A percentile compares a stretch with the other conserved stretches of the same genome.
phyloP scores from a whole-genome alignment of 2,329 filamentous ascomycete genomes.

The Hymenoscyphus fructigenus region DNA sequence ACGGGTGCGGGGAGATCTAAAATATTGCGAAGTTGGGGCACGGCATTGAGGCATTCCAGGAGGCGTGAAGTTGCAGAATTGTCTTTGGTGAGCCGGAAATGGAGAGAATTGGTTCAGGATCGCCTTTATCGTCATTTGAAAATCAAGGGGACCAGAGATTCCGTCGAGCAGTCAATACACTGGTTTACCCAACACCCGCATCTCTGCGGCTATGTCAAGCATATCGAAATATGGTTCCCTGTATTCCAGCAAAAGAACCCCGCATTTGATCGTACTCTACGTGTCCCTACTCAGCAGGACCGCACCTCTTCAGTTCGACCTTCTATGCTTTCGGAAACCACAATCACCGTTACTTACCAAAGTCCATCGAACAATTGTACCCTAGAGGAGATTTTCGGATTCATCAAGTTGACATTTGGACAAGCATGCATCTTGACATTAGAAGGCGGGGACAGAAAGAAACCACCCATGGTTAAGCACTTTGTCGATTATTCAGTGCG shows the following conservation, averaged over 20 bases:
- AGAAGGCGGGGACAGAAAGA: slow-evolving; percentile 75
- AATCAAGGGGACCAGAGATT: slow-evolving; percentile 67
- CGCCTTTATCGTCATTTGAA: slow-evolving; percentile 75
- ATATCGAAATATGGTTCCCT: slow-evolving; percentile 76
- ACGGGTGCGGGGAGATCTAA: slow-evolving; percentile 51
- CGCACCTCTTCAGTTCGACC: slow-evolving; percentile 27
- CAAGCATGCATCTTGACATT: slow-evolving; percentile 66
- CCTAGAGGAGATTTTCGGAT: slow-evolving; percentile 66
- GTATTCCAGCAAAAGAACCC: slow-evolving; percentile 53
- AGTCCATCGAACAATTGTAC: slow-evolving; percentile 66
- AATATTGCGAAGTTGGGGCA: slow-evolving; percentile 60
- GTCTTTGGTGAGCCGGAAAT: slow-evolving; percentile 60
- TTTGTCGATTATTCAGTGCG: slow-evolving; percentile 38
- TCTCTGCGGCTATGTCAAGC: slow-evolving; percentile 63
- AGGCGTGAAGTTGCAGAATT: slow-evolving; percentile 66
- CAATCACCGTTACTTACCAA: slow-evolving; percentile 58
- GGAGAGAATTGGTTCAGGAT: slow-evolving; percentile 68
- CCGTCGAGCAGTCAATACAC: slow-evolving; percentile 55
- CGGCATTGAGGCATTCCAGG: slow-evolving; percentile 64
- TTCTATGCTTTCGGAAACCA: slow-evolving; percentile 38
- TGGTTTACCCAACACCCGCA: slow-evolving; percentile 62
- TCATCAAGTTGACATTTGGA: slow-evolving; percentile 56
- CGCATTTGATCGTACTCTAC: slow-evolving; percentile 29
- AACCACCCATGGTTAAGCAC: slow-evolving; percentile 65
- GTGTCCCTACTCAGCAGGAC: slow-evolving; percentile 30